phyloP scores from a whole-genome alignment of 306 rosid species.

The Dryas alaskensis region DNA sequence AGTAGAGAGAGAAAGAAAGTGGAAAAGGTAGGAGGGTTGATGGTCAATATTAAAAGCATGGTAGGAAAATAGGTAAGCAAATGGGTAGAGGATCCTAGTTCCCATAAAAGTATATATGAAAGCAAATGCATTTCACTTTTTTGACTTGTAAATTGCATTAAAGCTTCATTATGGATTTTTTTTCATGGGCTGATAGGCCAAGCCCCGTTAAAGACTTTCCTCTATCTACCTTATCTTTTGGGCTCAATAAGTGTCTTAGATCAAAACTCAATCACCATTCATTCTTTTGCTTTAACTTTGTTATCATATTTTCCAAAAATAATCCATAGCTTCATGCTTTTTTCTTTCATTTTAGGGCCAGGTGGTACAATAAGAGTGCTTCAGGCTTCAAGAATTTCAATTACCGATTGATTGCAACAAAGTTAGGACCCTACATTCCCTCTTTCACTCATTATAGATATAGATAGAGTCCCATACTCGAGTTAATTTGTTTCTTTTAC shows the following conservation, averaged over 20 bases:
- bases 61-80: too few relatives aligned
- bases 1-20: too few relatives aligned
- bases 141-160: background rate
- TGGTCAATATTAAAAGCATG: too few relatives aligned
- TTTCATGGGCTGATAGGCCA: background rate
- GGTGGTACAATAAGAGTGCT: background rate
- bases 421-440: background rate
- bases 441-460: background rate
- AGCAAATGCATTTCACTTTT: background rate
- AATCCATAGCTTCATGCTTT: background rate
- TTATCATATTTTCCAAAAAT: background rate
- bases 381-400: background rate
- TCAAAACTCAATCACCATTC: background rate
- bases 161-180: background rate
- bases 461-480: background rate
- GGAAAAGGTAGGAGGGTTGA: too few relatives aligned
- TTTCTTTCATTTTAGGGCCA: background rate
- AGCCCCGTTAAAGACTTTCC: too few relatives aligned
- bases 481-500: background rate
- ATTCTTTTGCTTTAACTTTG: slow-evolving; percentile 6
- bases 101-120: background rate
- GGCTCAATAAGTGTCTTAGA: background rate
- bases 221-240: background rate
- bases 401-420: background rate
- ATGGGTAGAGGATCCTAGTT: too few relatives aligned